Percentiles rank a stretch among this genome's conserved stretches.
These are phyloP conservation scores for Arthrobotrys pseudoclavata DNA, from an alignment of 2,329 filamentous ascomycete species.

Conservation along the genomic window DNA sequence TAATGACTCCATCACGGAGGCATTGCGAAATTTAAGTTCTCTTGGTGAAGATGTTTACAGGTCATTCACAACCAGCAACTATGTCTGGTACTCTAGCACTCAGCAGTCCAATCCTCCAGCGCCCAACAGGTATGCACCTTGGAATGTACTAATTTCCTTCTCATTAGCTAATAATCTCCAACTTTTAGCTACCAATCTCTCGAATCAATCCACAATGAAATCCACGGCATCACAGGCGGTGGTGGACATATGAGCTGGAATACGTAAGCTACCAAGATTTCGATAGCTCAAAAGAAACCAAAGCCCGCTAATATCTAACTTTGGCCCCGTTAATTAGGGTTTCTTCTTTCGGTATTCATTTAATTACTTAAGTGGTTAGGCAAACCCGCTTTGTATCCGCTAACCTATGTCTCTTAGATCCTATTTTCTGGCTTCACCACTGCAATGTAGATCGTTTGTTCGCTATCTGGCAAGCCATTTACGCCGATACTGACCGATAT, in stretches of 20 bases:
- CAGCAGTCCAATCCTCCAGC: constrained; percentile 51
- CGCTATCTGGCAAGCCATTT: constrained; percentile 68
- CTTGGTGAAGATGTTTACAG: constrained; percentile 56
- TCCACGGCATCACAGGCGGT: constrained; percentile 68
- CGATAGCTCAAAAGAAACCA: constrained; percentile 63
- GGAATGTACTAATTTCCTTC: constrained; percentile 20
- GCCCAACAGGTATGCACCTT: constrained; percentile 35
- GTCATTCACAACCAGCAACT: constrained; percentile 53
- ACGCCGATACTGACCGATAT: constrained; percentile 22
- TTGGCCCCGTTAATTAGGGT: constrained; percentile 15
- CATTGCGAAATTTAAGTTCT: constrained; percentile 50
- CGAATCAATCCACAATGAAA: constrained; percentile 76
- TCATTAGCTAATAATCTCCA: constrained; percentile 63
- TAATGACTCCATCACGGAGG: constrained; percentile 65
- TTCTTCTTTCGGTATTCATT: constrained; percentile 41
- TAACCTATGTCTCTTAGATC: constrained; percentile 64
- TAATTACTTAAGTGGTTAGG: neutral
- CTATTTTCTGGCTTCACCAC: constrained; percentile 68
- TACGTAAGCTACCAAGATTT: constrained; percentile 70
- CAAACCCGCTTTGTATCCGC: neutral
- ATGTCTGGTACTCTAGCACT: constrained; percentile 43
- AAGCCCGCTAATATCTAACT: constrained; percentile 63
- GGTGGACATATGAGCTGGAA: constrained; percentile 66
- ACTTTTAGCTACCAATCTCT: constrained; percentile 69
- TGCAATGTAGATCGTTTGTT: constrained; percentile 75